These are phyloP conservation scores for Aschersonia sp. DNA, from an alignment of 2,329 filamentous ascomycete species.

Conservation along the genomic window DNA sequence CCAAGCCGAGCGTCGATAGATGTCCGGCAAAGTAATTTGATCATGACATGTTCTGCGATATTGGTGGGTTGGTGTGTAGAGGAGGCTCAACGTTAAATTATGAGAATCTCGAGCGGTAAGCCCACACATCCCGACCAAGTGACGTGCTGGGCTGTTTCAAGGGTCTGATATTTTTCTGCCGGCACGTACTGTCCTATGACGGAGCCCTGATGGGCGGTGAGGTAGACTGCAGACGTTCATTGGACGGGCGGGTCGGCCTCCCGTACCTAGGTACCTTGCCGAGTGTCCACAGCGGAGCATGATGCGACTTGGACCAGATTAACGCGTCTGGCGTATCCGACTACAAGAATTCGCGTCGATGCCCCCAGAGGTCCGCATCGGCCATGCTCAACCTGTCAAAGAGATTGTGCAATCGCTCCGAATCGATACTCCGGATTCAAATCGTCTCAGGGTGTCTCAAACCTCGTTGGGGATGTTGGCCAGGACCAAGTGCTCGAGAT, in stretches of 20 bases:
- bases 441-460: not conserved
- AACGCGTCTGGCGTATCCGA: not conserved
- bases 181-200: too few relatives aligned
- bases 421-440: not conserved
- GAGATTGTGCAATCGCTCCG: not conserved
- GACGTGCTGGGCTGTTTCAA: not conserved
- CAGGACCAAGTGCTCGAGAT: too few relatives aligned
- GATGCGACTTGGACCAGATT: not conserved
- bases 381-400: too few relatives aligned
- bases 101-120: not conserved
- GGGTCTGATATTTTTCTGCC: not conserved
- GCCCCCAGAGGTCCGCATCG: too few relatives aligned
- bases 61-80: not conserved
- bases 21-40: not conserved
- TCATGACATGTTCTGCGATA: constrained; percentile 13
- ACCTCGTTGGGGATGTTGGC: not conserved
- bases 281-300: not conserved
- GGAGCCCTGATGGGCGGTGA: not conserved
- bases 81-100: not conserved
- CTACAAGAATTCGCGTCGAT: too few relatives aligned
- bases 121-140: not conserved
- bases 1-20: not conserved
- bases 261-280: not conserved
- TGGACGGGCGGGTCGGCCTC: too few relatives aligned
- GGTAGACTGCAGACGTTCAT: too few relatives aligned